Evolutionary conservation across 805 yeast genomes (phyloP).

Genomic region (Sungouiella thailandica): DNA sequence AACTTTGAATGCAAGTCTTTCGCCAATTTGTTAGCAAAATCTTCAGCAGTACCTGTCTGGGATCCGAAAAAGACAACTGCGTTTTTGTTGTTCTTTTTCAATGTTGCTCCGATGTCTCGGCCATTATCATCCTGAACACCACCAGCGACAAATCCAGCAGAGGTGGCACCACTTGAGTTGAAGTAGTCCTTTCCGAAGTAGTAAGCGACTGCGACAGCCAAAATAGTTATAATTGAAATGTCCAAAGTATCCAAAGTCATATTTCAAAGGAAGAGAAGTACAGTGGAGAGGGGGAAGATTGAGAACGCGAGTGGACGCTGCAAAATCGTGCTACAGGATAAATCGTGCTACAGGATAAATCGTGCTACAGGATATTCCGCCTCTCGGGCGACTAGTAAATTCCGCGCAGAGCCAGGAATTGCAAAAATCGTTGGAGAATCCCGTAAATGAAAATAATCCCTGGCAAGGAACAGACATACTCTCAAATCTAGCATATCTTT

Average conservation of each 20-base stretch:
- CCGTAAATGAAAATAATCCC: too few relatives aligned
- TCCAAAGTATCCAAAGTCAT: constrained; percentile 74
- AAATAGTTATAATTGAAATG: constrained; percentile 57
- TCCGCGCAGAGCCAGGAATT: too few relatives aligned
- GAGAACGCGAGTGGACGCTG: background rate
- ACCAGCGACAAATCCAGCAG: constrained; percentile 28
- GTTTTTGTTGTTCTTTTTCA: constrained; percentile 62
- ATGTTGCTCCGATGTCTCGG: constrained; percentile 54
- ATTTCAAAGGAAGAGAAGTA: too few relatives aligned
- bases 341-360: background rate
- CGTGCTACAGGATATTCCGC: background rate
- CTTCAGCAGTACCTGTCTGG: constrained; percentile 98
- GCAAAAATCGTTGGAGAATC: too few relatives aligned
- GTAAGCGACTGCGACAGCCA: constrained; percentile 59
- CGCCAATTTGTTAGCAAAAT: constrained; percentile 84
- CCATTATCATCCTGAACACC: constrained; percentile 31
- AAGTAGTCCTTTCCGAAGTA: constrained; percentile 61
- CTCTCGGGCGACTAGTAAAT: too few relatives aligned
- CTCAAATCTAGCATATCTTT: too few relatives aligned
- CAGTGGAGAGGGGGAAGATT: too few relatives aligned
- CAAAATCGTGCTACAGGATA: background rate
- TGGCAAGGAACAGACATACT: too few relatives aligned
- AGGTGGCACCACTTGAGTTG: constrained; percentile 32
- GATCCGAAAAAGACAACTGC: constrained; percentile 85
- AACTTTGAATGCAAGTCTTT: constrained; percentile 82